Conservation (phyloP, 2,329 filamentous ascomycete species). For the Fusarium palustre region DNA sequence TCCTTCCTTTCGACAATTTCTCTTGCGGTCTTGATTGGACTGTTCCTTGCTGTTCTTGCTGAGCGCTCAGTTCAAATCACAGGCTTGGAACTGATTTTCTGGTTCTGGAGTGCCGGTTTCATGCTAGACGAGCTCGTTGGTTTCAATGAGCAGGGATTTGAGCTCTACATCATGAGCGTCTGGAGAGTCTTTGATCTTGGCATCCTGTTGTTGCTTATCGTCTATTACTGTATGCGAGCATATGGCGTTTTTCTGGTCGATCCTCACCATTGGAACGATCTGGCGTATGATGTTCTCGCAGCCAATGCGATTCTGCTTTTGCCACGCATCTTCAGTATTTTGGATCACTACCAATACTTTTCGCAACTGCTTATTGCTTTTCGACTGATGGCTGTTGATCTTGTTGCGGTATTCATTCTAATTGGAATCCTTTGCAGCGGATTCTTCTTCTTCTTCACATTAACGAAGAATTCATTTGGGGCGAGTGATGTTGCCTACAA, state of each 20-base stretch:
- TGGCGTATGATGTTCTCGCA: slow-evolving; percentile 94
- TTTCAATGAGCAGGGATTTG: slow-evolving; percentile 96
- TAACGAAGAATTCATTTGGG: slow-evolving; percentile 78
- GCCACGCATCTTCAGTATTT: slow-evolving; percentile 88
- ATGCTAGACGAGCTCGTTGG: slow-evolving; percentile 97
- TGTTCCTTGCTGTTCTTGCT: slow-evolving; percentile 86
- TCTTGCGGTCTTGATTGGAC: slow-evolving; percentile 82
- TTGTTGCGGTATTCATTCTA: slow-evolving; percentile 85
- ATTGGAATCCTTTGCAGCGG: slow-evolving; percentile 91
- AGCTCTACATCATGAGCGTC: slow-evolving; percentile 96
- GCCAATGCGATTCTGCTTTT: slow-evolving; percentile 90
- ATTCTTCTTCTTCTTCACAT: slow-evolving; percentile 93
- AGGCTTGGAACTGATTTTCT: slow-evolving; percentile 87
- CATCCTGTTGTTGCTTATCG: slow-evolving; percentile 84
- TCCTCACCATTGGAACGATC: slow-evolving; percentile 78
- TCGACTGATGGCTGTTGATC: slow-evolving; percentile 90
- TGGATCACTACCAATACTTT: slow-evolving; percentile 97
- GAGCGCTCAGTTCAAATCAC: slow-evolving; percentile 84
- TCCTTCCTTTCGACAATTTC: slow-evolving; percentile 91
- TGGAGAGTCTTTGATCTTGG: slow-evolving; percentile 97
- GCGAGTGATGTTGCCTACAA: slow-evolving; percentile 84
- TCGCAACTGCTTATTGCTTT: slow-evolving; percentile 95
- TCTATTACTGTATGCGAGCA: slow-evolving; percentile 89
- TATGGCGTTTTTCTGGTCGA: slow-evolving; percentile 89
- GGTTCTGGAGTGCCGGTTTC: slow-evolving; percentile 97